phyloP scores from a whole-genome alignment of 2,329 filamentous ascomycete genomes.

The Venturia oleaginea region DNA sequence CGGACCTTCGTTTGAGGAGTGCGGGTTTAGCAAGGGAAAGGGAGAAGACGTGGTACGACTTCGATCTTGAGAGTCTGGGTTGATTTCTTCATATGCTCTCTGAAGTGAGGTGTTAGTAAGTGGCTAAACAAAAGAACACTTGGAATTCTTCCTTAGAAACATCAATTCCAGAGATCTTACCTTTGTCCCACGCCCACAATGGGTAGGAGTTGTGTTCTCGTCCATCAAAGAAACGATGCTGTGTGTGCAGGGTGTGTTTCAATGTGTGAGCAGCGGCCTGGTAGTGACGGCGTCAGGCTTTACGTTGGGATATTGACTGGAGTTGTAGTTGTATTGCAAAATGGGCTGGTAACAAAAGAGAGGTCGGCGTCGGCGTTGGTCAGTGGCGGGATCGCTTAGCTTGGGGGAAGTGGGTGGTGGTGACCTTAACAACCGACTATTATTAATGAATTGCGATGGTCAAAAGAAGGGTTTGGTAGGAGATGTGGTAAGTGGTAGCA shows the following conservation, averaged over 20 bases:
- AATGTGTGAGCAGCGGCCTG: background rate
- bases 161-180: too few species aligned
- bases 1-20: conserved; percentile 21
- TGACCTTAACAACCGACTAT: background rate
- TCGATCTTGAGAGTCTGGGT: conserved; percentile 18
- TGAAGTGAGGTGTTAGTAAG: conserved; percentile 16
- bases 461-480: background rate
- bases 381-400: background rate
- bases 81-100: conserved; percentile 28
- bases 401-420: background rate
- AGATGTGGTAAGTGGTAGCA: background rate
- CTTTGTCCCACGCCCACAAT: conserved; percentile 1
- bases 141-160: too few species aligned
- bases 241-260: background rate
- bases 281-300: background rate
- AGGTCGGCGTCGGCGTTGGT: background rate
- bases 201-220: background rate
- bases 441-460: background rate
- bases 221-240: background rate
- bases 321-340: background rate
- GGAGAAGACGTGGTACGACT: conserved; percentile 8
- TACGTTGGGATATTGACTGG: background rate
- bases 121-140: background rate
- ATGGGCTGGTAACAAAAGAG: background rate
- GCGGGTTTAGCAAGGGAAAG: conserved; percentile 8